Evolutionary conservation across 805 yeast species (phyloP).

Genomic region (Soucietia sequanensis): DNA sequence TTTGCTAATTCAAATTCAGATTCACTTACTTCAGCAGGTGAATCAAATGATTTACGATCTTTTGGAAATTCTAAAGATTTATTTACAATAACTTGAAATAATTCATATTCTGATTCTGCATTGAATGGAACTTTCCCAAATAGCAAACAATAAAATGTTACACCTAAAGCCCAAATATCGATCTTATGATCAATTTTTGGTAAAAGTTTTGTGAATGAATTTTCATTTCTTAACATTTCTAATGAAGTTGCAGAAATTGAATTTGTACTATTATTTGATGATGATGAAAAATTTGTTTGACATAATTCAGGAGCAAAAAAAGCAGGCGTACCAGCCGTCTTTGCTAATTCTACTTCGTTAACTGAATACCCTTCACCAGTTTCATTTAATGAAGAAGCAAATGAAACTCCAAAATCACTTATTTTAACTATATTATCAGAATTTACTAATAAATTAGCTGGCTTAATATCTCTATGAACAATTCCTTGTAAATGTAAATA

Average conservation of each 20-base stretch:
- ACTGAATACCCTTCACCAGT: conserved; percentile 42
- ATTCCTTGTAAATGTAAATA: conserved; percentile 88
- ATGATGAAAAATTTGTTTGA: conserved; percentile 46
- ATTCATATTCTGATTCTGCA: conserved; percentile 80
- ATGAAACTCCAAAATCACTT: conserved; percentile 95
- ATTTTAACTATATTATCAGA: conserved; percentile 77
- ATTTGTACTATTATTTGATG: conserved; percentile 9
- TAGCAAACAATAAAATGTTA: conserved; percentile 81
- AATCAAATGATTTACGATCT: conserved; percentile 28
- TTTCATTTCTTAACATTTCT: conserved; percentile 21
- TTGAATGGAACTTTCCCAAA: conserved; percentile 90
- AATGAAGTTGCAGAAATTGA: conserved; percentile 19
- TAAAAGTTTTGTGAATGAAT: conserved; percentile 15
- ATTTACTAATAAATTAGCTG: conserved; percentile 81
- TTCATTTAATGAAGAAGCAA: conserved; percentile 51
- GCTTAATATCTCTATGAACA: conserved; percentile 93
- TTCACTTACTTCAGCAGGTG: conserved; percentile 38
- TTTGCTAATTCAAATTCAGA: conserved; percentile 48
- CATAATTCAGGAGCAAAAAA: conserved; percentile 85
- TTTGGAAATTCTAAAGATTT: conserved; percentile 59
- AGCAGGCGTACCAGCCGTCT: conserved; percentile 97
- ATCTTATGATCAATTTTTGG: conserved; percentile 74
- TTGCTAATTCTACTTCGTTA: conserved; percentile 78
- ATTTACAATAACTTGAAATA: conserved; percentile 78
- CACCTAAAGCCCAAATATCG: conserved; percentile 98